phyloP scores from a whole-genome alignment of 73 alveolate genomes.

The Tetrahymena thermophila region DNA sequence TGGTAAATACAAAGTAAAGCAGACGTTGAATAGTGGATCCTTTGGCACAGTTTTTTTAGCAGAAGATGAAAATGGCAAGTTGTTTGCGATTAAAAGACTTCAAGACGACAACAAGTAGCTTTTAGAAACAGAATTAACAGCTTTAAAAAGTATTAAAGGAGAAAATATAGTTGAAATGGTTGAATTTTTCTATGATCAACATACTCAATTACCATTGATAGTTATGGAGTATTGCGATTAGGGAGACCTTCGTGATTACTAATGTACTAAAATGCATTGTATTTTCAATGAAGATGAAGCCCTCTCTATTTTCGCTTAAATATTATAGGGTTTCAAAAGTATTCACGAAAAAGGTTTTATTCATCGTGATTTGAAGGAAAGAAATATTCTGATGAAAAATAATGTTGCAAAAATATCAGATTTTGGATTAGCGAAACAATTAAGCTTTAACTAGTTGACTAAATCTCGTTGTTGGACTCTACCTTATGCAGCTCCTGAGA shows the following conservation, averaged over 20 bases:
- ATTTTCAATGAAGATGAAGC: not conserved
- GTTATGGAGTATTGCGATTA: not conserved
- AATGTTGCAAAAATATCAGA: not conserved
- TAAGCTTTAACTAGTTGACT: not conserved
- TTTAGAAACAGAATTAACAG: not conserved
- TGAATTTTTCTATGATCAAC: not conserved
- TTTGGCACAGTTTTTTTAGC: not conserved
- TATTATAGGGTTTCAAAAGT: not conserved
- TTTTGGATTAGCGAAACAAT: not conserved
- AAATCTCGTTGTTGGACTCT: constrained; percentile 1
- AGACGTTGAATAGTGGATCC: not conserved
- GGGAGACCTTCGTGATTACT: not conserved
- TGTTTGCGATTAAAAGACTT: not conserved
- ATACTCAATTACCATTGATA: not conserved
- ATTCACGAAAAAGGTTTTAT: not conserved
- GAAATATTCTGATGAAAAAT: not conserved
- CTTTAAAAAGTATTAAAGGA: not conserved
- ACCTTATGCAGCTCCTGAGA: not conserved
- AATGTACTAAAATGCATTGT: not conserved
- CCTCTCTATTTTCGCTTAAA: not conserved
- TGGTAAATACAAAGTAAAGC: not conserved
- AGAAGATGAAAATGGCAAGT: not conserved
- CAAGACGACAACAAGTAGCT: not conserved
- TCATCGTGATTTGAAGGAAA: not conserved
- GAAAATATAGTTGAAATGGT: not conserved